phyloP scores from a whole-genome alignment of 176 grass and related monocot genomes.

The Microstegium vimineum region DNA sequence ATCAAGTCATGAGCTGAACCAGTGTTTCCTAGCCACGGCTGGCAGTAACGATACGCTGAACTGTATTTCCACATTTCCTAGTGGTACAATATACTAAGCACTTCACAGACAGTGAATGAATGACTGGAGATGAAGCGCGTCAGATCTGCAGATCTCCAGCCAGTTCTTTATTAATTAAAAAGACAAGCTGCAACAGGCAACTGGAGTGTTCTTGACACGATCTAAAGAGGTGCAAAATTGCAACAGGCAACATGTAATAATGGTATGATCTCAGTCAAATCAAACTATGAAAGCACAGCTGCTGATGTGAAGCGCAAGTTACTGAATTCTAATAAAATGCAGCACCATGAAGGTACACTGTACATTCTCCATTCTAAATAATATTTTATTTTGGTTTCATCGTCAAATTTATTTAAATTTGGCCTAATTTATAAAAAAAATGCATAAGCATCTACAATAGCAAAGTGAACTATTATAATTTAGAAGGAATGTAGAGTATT shows the following conservation, averaged over 20 bases:
- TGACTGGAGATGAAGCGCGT: background rate
- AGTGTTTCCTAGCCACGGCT: background rate
- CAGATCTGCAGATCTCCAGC: background rate
- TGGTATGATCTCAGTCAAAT: no score
- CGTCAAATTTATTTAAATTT: background rate
- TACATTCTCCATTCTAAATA: background rate
- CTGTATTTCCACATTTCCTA: background rate
- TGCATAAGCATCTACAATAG: background rate
- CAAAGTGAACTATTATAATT: no score
- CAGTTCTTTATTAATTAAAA: background rate
- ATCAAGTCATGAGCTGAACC: background rate
- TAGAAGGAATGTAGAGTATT: no score
- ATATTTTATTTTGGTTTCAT: no score
- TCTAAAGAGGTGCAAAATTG: no score
- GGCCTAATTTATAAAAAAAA: background rate
- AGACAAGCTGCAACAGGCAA: background rate
- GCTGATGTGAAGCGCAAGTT: background rate
- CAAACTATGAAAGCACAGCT: background rate
- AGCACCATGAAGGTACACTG: background rate
- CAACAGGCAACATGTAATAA: no score
- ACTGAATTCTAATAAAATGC: background rate
- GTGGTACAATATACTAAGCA: background rate
- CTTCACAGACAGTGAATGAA: background rate
- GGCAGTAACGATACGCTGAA: no score
- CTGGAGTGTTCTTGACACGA: no score